These are phyloP conservation scores for Arabidopsis thaliana DNA, from an alignment of 345 rosid genomes.

Conservation along the genomic window DNA sequence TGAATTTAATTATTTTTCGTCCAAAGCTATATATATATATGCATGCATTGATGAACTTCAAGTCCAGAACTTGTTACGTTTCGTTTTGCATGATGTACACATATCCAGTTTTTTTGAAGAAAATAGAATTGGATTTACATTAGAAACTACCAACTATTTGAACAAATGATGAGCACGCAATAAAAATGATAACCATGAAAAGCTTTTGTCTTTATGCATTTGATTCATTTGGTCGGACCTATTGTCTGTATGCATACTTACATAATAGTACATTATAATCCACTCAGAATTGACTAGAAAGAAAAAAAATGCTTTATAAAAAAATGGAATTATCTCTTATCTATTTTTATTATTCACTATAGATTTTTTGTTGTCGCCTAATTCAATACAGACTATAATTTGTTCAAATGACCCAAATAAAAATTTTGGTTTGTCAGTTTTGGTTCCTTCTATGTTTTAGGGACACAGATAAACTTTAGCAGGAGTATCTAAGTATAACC, in stretches of 20 bases:
- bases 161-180: conserved; percentile 5
- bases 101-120: too few species aligned
- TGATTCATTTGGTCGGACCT: background rate
- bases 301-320: background rate
- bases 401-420: background rate
- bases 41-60: too few species aligned
- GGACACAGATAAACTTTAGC: background rate
- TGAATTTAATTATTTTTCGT: too few species aligned
- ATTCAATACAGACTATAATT: too few species aligned
- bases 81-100: too few species aligned
- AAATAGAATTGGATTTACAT: too few species aligned
- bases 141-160: background rate
- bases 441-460: background rate
- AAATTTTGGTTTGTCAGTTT: background rate
- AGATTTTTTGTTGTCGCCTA: too few species aligned
- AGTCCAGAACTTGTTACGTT: too few species aligned
- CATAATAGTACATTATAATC: background rate
- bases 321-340: background rate
- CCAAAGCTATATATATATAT: too few species aligned
- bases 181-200: conserved; percentile 8
- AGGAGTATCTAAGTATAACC: background rate
- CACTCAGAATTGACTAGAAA: background rate
- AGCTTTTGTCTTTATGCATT: conserved; percentile 10
- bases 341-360: background rate
- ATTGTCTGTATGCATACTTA: background rate